Percentiles rank a stretch among this genome's conserved stretches.
Conservation (phyloP, 1,284 basidiomycete genomes). For the Sphagnurus paluster region DNA sequence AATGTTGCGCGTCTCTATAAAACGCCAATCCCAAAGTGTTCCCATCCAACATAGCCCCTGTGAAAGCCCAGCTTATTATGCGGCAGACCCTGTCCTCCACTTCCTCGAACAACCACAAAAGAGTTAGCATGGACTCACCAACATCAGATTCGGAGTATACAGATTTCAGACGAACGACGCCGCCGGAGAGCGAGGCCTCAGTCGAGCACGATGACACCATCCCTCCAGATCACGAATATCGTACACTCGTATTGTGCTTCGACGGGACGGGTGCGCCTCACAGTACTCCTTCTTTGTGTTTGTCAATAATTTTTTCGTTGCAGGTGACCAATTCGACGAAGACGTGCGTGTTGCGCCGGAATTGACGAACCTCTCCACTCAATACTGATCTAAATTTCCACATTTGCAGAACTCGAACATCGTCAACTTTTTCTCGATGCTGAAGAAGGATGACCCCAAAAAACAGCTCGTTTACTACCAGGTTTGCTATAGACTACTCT, state of each 20-base stretch:
- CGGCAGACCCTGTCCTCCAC: background rate
- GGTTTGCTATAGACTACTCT: conserved; percentile 29
- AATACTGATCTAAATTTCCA: background rate
- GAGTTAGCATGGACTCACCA: conserved; percentile 10
- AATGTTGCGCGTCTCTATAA: too few relatives aligned
- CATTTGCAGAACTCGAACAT: conserved; percentile 32
- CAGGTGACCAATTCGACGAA: conserved; percentile 22
- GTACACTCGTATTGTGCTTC: conserved; percentile 33
- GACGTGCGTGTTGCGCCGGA: too few relatives aligned
- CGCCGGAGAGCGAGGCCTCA: conserved; percentile 25
- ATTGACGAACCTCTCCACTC: too few relatives aligned
- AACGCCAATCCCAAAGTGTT: too few relatives aligned
- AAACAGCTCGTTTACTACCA: conserved; percentile 61
- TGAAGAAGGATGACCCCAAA: conserved; percentile 32
- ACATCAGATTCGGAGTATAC: conserved; percentile 18
- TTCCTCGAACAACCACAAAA: conserved; percentile 6
- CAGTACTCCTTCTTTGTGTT: conserved; percentile 1
- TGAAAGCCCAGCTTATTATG: too few relatives aligned
- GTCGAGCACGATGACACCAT: conserved; percentile 33
- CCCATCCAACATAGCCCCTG: background rate
- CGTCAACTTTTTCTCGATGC: conserved; percentile 32
- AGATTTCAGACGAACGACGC: conserved; percentile 21
- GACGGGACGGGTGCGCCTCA: conserved; percentile 37
- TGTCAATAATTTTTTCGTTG: too few relatives aligned
- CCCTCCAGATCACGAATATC: conserved; percentile 8